These are phyloP conservation scores for Trichoderma aggressivum DNA, from an alignment of 2,329 filamentous ascomycete genomes.

Conservation along the genomic window DNA sequence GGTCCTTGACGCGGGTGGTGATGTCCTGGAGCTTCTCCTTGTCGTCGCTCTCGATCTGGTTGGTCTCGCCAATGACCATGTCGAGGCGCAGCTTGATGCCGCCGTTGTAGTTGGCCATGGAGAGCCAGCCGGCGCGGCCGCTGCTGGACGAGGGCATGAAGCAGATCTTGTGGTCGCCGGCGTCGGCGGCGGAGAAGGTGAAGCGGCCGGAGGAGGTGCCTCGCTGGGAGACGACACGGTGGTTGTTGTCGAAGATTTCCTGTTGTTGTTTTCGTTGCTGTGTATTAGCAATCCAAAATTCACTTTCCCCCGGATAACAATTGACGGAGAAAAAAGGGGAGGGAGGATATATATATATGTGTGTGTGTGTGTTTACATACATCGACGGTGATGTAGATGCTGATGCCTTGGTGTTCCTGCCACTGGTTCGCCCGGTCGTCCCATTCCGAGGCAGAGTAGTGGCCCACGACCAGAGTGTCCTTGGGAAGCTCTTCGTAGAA, in stretches of 20 bases:
- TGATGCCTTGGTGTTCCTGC: constrained; percentile 69
- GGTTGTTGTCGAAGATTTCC: constrained; percentile 96
- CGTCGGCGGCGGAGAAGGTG: constrained; percentile 91
- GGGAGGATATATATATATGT: background rate
- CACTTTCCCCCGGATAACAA: too few species aligned
- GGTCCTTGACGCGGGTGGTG: constrained; percentile 79
- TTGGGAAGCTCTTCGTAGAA: constrained; percentile 98
- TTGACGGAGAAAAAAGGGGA: too few species aligned
- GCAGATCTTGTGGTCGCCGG: constrained; percentile 95
- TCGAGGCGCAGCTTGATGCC: constrained; percentile 83
- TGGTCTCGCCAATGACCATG: constrained; percentile 90
- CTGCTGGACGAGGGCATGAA: constrained; percentile 79
- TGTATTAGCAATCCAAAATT: background rate
- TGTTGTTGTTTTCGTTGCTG: constrained; percentile 28
- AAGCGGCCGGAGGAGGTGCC: constrained; percentile 76
- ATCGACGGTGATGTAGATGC: constrained; percentile 88
- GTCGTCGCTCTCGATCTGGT: constrained; percentile 87
- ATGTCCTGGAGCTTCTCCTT: constrained; percentile 92
- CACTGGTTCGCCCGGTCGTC: constrained; percentile 67
- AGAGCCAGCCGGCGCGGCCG: constrained; percentile 69
- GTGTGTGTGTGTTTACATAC: constrained; percentile 40
- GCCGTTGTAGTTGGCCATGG: constrained; percentile 60
- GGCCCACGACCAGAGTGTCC: constrained; percentile 91
- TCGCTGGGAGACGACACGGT: constrained; percentile 87
- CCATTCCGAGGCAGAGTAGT: constrained; percentile 84